Conservation (phyloP, 495 filamentous ascomycete genomes). For the Glarea lozoyensis region DNA sequence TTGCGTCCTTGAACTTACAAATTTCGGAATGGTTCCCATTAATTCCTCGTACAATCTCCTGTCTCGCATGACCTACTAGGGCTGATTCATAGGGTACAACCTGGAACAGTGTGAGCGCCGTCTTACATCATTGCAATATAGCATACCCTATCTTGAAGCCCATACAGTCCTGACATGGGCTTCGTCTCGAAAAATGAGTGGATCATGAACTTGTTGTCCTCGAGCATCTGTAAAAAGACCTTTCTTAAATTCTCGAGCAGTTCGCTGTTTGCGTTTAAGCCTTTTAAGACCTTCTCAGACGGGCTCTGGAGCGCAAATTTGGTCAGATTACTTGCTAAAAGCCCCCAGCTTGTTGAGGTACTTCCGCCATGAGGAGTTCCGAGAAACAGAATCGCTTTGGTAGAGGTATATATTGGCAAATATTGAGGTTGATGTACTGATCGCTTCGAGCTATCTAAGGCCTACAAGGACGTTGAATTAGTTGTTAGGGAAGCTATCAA, state of each 20-base stretch:
- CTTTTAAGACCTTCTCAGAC: not conserved
- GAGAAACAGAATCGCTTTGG: not conserved
- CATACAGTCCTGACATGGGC: not conserved
- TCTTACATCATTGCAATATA: not conserved
- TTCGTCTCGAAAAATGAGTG: no score
- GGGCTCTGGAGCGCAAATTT: not conserved
- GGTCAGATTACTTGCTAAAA: slow-evolving; percentile 5
- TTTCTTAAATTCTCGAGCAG: not conserved
- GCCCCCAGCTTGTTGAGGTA: slow-evolving; percentile 15
- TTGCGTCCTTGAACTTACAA: slow-evolving; percentile 1
- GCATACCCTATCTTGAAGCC: not conserved
- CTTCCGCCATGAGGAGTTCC: slow-evolving; percentile 4
- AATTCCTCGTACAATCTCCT: slow-evolving; percentile 12
- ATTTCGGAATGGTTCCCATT: slow-evolving; percentile 10
- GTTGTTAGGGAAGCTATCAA: not conserved
- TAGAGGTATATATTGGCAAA: not conserved
- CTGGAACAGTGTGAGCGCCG: slow-evolving; percentile 1
- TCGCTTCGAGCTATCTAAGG: not conserved
- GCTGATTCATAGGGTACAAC: slow-evolving; percentile 18
- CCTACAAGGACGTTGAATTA: not conserved
- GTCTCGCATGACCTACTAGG: slow-evolving; percentile 6
- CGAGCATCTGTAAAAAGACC: no score
- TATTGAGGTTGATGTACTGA: not conserved
- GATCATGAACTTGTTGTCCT: no score
- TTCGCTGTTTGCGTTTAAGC: not conserved